Conservation (phyloP, 257 asterid genomes). For the Echium plantagineum region DNA sequence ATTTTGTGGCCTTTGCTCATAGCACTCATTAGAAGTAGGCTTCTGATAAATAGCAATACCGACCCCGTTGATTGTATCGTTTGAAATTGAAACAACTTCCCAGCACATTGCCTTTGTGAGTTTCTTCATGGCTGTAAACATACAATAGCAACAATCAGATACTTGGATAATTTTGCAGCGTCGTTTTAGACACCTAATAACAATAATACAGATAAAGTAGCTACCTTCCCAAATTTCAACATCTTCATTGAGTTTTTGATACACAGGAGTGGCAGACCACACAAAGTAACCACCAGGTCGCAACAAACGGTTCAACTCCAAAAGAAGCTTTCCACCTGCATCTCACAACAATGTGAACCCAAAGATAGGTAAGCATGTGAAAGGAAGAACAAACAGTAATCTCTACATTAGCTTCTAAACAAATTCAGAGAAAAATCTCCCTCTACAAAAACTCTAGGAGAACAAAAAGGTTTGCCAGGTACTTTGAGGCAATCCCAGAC, state of each 20-base stretch:
- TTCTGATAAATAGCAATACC: constrained; percentile 79
- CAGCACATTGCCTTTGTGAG: constrained; percentile 57
- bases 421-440: no score
- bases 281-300: no score
- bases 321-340: constrained; percentile 87
- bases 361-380: constrained; percentile 1
- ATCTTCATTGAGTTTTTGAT: constrained; percentile 91
- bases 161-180: no score
- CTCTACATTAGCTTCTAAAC: no score
- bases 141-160: no score
- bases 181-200: not conserved
- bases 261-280: no score
- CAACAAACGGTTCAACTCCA: no score
- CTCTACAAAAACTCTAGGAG: no score
- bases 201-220: not conserved
- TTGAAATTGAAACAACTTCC: constrained; percentile 58
- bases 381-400: not conserved
- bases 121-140: constrained; percentile 71
- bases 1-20: constrained; percentile 63
- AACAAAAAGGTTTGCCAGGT: no score
- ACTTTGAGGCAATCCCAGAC: no score
- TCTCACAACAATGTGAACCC: constrained; percentile 4
- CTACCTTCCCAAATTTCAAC: constrained; percentile 90
- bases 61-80: constrained; percentile 61
- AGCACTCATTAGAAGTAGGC: constrained; percentile 71